A percentile compares a stretch with the other conserved stretches of the same genome.
Conservation (phyloP, 441 rosid species). For the Populus trichocarpa region DNA sequence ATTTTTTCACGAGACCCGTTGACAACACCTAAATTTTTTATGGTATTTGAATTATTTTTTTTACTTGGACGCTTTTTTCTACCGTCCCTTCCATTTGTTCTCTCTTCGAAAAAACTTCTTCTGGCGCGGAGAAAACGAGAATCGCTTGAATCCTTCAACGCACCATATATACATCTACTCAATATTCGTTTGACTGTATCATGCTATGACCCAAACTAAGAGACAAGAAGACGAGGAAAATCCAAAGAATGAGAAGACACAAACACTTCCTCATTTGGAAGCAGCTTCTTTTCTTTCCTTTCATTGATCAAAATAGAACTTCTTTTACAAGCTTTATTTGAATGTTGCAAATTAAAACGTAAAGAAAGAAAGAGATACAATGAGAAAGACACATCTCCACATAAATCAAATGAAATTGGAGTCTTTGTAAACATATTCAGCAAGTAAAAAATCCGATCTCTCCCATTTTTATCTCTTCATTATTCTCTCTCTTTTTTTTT, state of each 20-base stretch:
- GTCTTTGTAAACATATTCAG: background rate
- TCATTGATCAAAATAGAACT: background rate
- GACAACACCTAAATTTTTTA: too few species aligned
- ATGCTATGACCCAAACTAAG: background rate
- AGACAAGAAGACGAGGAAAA: background rate
- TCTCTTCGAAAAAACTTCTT: too few species aligned
- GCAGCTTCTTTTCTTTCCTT: background rate
- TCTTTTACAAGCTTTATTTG: constrained; percentile 23
- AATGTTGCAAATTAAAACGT: background rate
- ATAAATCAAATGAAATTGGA: background rate
- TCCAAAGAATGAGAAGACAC: background rate
- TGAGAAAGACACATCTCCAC: background rate
- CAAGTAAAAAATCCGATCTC: background rate
- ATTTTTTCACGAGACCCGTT: too few species aligned
- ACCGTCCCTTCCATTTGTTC: too few species aligned
- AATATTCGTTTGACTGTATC: background rate
- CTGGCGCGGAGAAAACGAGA: background rate
- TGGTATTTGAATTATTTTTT: too few species aligned
- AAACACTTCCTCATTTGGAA: background rate
- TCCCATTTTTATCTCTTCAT: background rate
- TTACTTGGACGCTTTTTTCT: too few species aligned
- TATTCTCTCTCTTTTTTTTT: background rate
- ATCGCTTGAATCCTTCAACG: too few species aligned
- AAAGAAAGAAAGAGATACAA: background rate
- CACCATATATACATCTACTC: too few species aligned